phyloP scores from a whole-genome alignment of 352 stramenopile genomes.

The Phytophthora nicotianae region DNA sequence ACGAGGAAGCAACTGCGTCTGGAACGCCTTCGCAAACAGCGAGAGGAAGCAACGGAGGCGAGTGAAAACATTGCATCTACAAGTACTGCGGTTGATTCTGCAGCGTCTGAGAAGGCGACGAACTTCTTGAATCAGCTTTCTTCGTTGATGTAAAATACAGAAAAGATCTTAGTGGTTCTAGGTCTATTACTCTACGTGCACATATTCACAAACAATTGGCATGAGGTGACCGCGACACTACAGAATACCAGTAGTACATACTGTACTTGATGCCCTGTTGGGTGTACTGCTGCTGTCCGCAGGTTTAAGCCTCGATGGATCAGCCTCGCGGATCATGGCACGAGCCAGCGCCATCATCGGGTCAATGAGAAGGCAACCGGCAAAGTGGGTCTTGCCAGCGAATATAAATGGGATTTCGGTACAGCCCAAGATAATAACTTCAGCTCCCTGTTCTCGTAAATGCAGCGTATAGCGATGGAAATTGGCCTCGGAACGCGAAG shows the following conservation, averaged over 20 bases:
- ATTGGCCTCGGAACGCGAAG: slow-evolving; percentile 54
- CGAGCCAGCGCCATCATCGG: slow-evolving; percentile 76
- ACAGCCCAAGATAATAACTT: slow-evolving; percentile 78
- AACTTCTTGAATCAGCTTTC: slow-evolving; percentile 67
- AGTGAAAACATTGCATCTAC: slow-evolving; percentile 1
- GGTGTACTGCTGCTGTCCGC: neutral
- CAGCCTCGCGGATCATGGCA: slow-evolving; percentile 70
- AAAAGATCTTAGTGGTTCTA: slow-evolving; percentile 6
- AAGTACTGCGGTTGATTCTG: slow-evolving; percentile 26
- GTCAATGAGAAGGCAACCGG: slow-evolving; percentile 62
- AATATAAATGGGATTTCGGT: slow-evolving; percentile 85
- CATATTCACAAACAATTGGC: slow-evolving; percentile 12
- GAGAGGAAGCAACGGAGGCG: slow-evolving; percentile 8
- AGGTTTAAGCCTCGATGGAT: slow-evolving; percentile 54
- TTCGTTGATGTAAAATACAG: slow-evolving; percentile 42
- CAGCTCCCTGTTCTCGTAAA: slow-evolving; percentile 49
- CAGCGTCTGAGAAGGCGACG: slow-evolving; percentile 53
- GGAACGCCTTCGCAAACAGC: slow-evolving; percentile 60
- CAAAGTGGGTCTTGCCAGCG: slow-evolving; percentile 46
- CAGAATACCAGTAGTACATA: too few species aligned
- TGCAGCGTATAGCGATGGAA: slow-evolving; percentile 63
- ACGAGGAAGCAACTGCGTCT: slow-evolving; percentile 69
- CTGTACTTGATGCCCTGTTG: too few species aligned
- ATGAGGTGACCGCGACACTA: slow-evolving; percentile 1
- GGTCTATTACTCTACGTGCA: slow-evolving; percentile 19